These are phyloP conservation scores for Melanogaster broomeanus DNA, from an alignment of 768 basidiomycete species.

Conservation along the genomic window DNA sequence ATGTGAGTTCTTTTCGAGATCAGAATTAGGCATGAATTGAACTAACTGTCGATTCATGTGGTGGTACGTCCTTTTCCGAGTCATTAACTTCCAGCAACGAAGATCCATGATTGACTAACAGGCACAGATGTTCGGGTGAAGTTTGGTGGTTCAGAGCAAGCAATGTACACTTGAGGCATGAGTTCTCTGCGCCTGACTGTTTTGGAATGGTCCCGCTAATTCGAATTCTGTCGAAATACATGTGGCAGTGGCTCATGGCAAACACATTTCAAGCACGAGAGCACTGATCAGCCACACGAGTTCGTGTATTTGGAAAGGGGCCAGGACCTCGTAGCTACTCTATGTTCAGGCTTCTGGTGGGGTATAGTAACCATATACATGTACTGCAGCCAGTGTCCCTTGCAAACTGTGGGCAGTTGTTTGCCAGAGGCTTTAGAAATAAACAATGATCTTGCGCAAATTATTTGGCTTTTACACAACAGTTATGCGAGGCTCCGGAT, in stretches of 20 bases:
- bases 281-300: no score
- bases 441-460: constrained; percentile 9
- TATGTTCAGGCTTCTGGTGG: no score
- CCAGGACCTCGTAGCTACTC: no score
- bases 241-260: constrained; percentile 11
- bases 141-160: background rate
- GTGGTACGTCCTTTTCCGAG: background rate
- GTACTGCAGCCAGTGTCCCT: background rate
- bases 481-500: no score
- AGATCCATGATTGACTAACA: background rate
- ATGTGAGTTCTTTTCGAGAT: background rate
- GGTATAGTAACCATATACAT: no score
- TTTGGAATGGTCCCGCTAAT: background rate
- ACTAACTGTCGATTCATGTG: background rate
- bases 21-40: background rate
- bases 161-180: background rate
- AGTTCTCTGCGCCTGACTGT: constrained; percentile 1
- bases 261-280: background rate
- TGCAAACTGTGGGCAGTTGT: no score
- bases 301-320: no score
- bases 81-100: background rate
- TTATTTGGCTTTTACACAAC: no score
- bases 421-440: constrained; percentile 9
- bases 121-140: background rate
- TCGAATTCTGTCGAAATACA: background rate